Base-by-base conservation (phyloP, 768 basidiomycete species). In the Termitomyces sp. region DNA sequence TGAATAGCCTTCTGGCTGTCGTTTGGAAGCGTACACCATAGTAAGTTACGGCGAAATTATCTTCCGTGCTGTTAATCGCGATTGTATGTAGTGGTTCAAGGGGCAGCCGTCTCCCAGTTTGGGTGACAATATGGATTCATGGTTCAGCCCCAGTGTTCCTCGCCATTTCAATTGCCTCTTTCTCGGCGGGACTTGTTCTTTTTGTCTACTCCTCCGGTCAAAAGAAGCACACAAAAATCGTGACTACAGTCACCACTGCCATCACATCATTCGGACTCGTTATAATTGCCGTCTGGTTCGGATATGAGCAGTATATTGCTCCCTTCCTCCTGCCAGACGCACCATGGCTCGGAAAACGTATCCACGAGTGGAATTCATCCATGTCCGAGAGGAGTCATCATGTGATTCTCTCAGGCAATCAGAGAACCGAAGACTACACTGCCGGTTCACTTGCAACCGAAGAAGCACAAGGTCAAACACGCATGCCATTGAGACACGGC, bases 1-100 rank as follows among this genome's bases (percentile, higher is more conserved):
- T 70, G 24, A 70, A 69, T n/a, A 67, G 67, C 27, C 47, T 69
- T 12, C 50, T 70, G 6, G 63, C 63, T 1, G 61, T 66, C 30
- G 46, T 60, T 8, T 69, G 68, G 66, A 70, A 64, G 18, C 63
- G 60, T 33, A 64, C 68, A 46, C 59, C 64, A 27, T 67, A 66
- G 69, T 70, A 55, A 37, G 69, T 64, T 22, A 4, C n/a, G 20
- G 27, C 24, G 27, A 16, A 31, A 12, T 11, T 24, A 22, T 11
- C 18, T 46, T 12, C 8, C n/a, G 13, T 12, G n/a, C 30, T 30
- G 18, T 48, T 49, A 20, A 51, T 44, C 18, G 2, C 7, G 9
- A 37, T 20, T 8, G 22, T 50, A 22, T 39, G 24, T 12, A 66
- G 66, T 52, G 66, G 63, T 15, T 62, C 63, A 0, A 63, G 61